Evolutionary conservation across 768 basidiomycete species (phyloP).

Genomic region (Flagelloscypha sp.): DNA sequence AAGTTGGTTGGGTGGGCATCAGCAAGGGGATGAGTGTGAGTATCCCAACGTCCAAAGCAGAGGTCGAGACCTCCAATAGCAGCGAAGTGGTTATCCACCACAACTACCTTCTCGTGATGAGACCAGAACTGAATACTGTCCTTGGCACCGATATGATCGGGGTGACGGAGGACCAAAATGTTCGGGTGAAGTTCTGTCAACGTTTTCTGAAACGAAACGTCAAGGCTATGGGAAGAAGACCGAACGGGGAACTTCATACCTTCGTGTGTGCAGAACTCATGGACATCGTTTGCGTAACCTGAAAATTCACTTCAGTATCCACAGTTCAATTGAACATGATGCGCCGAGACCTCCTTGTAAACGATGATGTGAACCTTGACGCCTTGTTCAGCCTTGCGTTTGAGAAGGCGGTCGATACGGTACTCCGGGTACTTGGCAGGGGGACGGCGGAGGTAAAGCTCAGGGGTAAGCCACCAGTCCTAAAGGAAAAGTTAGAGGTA

Average conservation of each 20-base stretch:
- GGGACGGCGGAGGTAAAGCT: slow-evolving; percentile 89
- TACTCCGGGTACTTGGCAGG: slow-evolving; percentile 69
- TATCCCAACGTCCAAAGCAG: slow-evolving; percentile 98
- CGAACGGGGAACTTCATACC: slow-evolving; percentile 16
- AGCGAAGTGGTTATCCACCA: slow-evolving; percentile 80
- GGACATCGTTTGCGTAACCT: slow-evolving; percentile 87
- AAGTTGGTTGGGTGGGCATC: slow-evolving; percentile 91
- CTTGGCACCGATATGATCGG: slow-evolving; percentile 84
- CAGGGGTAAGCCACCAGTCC: slow-evolving; percentile 95
- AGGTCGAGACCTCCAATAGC: slow-evolving; percentile 92
- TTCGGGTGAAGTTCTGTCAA: slow-evolving; percentile 83
- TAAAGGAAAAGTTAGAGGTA: slow-evolving; percentile 16
- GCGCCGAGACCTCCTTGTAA: slow-evolving; percentile 74
- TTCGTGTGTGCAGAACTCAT: slow-evolving; percentile 87
- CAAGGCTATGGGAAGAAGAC: not conserved
- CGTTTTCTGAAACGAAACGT: slow-evolving; percentile 37
- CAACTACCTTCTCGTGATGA: slow-evolving; percentile 89
- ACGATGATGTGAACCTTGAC: slow-evolving; percentile 89
- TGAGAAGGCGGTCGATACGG: slow-evolving; percentile 75
- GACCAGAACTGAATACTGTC: slow-evolving; percentile 84
- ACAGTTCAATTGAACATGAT: not conserved
- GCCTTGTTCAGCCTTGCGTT: slow-evolving; percentile 85
- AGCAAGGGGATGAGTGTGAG: slow-evolving; percentile 79
- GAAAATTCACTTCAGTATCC: not conserved
- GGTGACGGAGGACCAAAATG: slow-evolving; percentile 83